Percentiles rank a stretch among this genome's conserved stretches.
Evolutionary conservation across 345 rosid genomes (phyloP).

Genomic region (Orychophragmus violaceus): DNA sequence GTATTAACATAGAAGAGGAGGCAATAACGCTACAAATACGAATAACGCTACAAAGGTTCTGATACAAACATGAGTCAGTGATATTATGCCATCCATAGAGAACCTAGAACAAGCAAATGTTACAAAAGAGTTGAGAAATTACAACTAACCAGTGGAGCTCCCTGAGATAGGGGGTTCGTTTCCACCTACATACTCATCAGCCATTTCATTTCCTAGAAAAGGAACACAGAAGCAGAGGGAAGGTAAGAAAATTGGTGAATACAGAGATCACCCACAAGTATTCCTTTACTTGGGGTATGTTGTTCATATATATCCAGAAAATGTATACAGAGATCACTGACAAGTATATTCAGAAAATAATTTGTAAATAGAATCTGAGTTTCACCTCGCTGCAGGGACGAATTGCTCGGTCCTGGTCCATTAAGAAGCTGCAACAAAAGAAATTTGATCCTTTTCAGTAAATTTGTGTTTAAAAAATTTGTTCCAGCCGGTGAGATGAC

Average conservation of each 20-base stretch:
- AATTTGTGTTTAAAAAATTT: not conserved
- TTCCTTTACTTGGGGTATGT: too few relatives aligned
- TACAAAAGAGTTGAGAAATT: not conserved
- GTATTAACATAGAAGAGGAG: not conserved
- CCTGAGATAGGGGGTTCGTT: conserved; percentile 70
- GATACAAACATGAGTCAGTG: conserved; percentile 1
- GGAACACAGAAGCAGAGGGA: conserved; percentile 15
- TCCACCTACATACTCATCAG: conserved; percentile 83
- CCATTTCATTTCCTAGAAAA: conserved; percentile 51
- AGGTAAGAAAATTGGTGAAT: not conserved
- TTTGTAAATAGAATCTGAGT: conserved; percentile 35
- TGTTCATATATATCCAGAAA: not conserved
- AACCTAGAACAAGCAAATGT: not conserved
- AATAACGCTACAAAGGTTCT: not conserved
- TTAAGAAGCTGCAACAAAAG: conserved; percentile 49
- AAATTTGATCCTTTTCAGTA: not conserved
- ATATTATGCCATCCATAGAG: not conserved
- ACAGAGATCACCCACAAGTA: not conserved
- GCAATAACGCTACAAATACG: not conserved
- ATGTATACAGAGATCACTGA: too few relatives aligned
- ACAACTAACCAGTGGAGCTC: conserved; percentile 48
- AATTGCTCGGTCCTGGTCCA: conserved; percentile 71
- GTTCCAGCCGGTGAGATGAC: conserved; percentile 17
- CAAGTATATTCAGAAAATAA: not conserved
- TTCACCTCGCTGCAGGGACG: conserved; percentile 66